Conservation (phyloP, 2,329 filamentous ascomycete genomes). For the Colletotrichum eleusines region DNA sequence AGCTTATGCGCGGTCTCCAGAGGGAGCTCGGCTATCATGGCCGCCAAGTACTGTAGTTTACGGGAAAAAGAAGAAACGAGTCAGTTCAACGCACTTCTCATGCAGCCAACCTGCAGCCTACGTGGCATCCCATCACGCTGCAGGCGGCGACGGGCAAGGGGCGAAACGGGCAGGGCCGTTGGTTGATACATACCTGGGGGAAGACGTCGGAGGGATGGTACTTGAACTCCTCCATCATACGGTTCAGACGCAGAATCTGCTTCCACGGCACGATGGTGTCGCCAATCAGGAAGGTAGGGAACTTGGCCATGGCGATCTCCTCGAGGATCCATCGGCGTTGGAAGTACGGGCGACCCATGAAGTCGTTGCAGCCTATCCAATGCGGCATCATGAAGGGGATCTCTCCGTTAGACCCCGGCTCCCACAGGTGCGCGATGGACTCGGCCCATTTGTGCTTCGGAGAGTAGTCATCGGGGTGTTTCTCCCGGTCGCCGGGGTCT, state of each 20-base stretch:
- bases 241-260: conserved; percentile 51
- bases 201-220: conserved; percentile 50
- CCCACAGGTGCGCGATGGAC: conserved; percentile 46
- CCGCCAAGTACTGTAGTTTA: conserved; percentile 34
- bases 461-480: conserved; percentile 51
- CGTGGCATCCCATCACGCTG: background rate
- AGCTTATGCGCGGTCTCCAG: conserved; percentile 44
- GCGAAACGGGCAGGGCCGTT: background rate
- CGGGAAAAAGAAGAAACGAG: background rate
- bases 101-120: background rate
- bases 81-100: conserved; percentile 18
- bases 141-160: background rate
- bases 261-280: conserved; percentile 53
- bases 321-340: conserved; percentile 54
- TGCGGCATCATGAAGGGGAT: conserved; percentile 43
- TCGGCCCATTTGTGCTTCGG: conserved; percentile 49
- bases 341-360: conserved; percentile 51
- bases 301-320: conserved; percentile 51
- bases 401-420: conserved; percentile 43
- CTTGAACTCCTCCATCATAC: conserved; percentile 52
- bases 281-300: conserved; percentile 48
- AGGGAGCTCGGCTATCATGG: conserved; percentile 44
- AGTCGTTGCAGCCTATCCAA: conserved; percentile 46
- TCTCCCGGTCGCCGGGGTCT: conserved; percentile 50
- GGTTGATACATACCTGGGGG: conserved; percentile 42